phyloP scores from a whole-genome alignment of 2,329 filamentous ascomycete genomes.

The Escovopsis sp. region DNA sequence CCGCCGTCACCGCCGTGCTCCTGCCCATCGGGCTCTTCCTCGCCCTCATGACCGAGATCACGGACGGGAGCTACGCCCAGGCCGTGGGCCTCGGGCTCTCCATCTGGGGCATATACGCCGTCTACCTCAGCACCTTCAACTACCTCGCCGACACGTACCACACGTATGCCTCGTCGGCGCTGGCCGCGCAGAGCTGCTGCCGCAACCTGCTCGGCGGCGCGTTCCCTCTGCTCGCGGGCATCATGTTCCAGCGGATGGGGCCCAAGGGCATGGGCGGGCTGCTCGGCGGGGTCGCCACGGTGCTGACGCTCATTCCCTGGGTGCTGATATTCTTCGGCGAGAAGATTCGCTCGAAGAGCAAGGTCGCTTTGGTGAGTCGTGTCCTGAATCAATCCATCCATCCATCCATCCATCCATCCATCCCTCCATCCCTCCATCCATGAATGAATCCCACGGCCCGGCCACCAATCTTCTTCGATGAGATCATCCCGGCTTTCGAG shows the following conservation, averaged over 20 bases:
- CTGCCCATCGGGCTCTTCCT: constrained; percentile 65
- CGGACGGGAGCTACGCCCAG: constrained; percentile 13
- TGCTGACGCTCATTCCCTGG: constrained; percentile 75
- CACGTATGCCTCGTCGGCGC: constrained; percentile 67
- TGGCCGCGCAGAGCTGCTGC: constrained; percentile 77
- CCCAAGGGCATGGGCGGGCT: constrained; percentile 58
- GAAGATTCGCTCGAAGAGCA: constrained; percentile 59
- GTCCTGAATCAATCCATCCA: too few relatives aligned
- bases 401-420: too few relatives aligned
- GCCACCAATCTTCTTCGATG: too few relatives aligned
- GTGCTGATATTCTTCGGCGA: constrained; percentile 67
- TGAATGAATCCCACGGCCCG: too few relatives aligned
- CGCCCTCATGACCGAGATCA: constrained; percentile 16
- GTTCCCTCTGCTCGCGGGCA: constrained; percentile 63
- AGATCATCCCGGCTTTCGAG: too few relatives aligned
- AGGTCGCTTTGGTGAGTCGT: constrained; percentile 51
- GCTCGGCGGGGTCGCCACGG: constrained; percentile 55
- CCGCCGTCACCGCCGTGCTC: constrained; percentile 59
- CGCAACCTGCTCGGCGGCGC: constrained; percentile 69
- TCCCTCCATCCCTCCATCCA: too few relatives aligned
- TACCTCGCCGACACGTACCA: constrained; percentile 85
- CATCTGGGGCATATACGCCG: constrained; percentile 72
- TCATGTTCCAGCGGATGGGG: constrained; percentile 60
- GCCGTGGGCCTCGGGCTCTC: constrained; percentile 54
- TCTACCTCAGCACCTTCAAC: constrained; percentile 85